Base-by-base conservation (phyloP, 1,139 yeast species). In the Ashbya aceris region DNA sequence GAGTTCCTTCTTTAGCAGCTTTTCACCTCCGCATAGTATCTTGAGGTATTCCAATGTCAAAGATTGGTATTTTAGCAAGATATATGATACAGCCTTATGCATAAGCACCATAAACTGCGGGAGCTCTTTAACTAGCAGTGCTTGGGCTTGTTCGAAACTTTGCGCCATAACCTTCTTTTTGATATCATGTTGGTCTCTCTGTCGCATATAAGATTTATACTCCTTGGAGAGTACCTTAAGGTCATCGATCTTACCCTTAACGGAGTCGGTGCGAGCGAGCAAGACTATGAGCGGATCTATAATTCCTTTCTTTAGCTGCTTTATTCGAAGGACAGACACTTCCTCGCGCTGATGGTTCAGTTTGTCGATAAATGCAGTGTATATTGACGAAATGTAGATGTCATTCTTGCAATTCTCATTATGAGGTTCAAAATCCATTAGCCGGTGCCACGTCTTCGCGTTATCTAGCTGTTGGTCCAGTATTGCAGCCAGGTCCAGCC, bases 151-250 rank as follows among this genome's bases (percentile, higher is more conserved):
- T 38, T 51, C 54, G 40, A 53, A 58, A 46, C 53, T 61, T 43
- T 53, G 51, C n/a, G 53, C 58, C 7, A 62, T 44, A 2, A 58
- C 45, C 36, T 55, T 49, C 40, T 58, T 42, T 44, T 58, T 55
- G 20, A 56, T 46, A 44, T 56, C 58, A 26, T 52, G 48, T 8
- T 53, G 40, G 23, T 52, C 53, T 42, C 48, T 53, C n/a, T 58
- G 52, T 41, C 48, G 46, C 30, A 56, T 43, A 40, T 49, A 57
- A 3, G 49, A 38, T 33, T 54, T 44, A 39, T 62, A 65, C 11
- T 66, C 66, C 11, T 53, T 57, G 45, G 63, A 58, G 39, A 61
- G 45, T 1, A 50, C 39, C 23, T 54, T 54, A 17, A 64, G 56
- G 42, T 58, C 63, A 41, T 55, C 56, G n/a, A 65, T 48, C 27